Percentiles rank a stretch among this genome's conserved stretches.
Evolutionary conservation across 2,329 filamentous ascomycete genomes (phyloP).

Genomic region (Ophiostoma tasmaniense): DNA sequence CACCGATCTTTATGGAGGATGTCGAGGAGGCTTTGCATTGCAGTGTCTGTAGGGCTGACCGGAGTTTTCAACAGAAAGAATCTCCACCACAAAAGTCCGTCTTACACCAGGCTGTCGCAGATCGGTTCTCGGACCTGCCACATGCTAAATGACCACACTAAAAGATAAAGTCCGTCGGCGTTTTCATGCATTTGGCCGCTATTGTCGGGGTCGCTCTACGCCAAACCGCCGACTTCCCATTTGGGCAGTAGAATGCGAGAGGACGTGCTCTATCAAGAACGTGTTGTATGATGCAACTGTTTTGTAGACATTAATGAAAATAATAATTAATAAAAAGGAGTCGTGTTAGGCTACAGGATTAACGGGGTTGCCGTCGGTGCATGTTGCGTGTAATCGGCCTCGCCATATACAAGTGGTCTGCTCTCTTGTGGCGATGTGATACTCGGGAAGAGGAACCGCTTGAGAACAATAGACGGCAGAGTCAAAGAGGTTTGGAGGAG

Average conservation of each 20-base stretch:
- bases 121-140: background rate
- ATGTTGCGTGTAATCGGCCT: background rate
- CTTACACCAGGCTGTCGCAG: background rate
- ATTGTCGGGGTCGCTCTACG: background rate
- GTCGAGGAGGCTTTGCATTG: background rate
- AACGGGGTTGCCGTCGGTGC: background rate
- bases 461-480: background rate
- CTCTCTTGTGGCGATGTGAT: background rate
- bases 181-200: background rate
- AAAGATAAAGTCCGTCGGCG: background rate
- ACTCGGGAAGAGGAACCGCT: background rate
- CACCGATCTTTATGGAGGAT: background rate
- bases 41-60: background rate
- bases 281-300: background rate
- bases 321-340: background rate
- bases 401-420: background rate
- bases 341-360: background rate
- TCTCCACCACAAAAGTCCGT: background rate
- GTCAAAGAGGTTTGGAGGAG: background rate
- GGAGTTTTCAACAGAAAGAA: background rate
- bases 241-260: background rate
- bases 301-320: background rate
- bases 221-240: background rate
- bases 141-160: background rate
- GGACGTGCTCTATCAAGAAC: background rate